Base-by-base conservation (phyloP, 176 grass and related monocot genomes). In the Panicum miliaceum region DNA sequence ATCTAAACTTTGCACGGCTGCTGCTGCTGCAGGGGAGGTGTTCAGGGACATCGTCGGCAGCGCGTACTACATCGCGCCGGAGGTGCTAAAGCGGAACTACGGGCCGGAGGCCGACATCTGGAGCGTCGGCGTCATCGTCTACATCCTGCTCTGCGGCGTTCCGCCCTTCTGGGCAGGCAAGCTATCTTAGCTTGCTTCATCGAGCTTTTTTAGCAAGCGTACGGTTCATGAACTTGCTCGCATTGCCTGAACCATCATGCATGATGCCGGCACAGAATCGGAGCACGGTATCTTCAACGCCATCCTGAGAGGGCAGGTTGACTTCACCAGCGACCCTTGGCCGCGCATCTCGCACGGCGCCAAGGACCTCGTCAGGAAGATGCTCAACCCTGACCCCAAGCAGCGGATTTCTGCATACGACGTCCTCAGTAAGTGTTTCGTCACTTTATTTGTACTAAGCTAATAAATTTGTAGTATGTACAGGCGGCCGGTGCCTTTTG, bases 1-100 rank as follows among this genome's bases (percentile, higher is more conserved):
- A n/a, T 26, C 0, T 3, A 3, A 3, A 26, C 29, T 32, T 2
- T 32, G 29, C 29, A 32, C 20, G 35, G 15, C 5, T 62, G 20
- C 29, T 66, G 70, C 73, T 73, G 29, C 29, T 59, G 64, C 78
- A 92, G 92, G 93, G 20, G 93, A 95, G 71, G 93, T 95, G 80
- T 95, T 95, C 85, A 53, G 91, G 83, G 93, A 95, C 57, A 95
- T 95, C 78, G 93, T 95, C 60, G 90, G 90, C 72, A 95, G 93
- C 61, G 93, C 93, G 2, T 95, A 95, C 83, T 92, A 92, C 83
- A 95, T 95, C 57, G 93, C 90, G 68, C 93, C 93, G 3, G 93
- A 95, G 79, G 93, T 95, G 14, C 79, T 95, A 15, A 95, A 95
- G 87, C 43, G 93, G 46, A 89, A 79, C 86, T 95, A 95, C 72